Base-by-base conservation (phyloP, 2,329 filamentous ascomycete species). In the Colletotrichum simmondsii region DNA sequence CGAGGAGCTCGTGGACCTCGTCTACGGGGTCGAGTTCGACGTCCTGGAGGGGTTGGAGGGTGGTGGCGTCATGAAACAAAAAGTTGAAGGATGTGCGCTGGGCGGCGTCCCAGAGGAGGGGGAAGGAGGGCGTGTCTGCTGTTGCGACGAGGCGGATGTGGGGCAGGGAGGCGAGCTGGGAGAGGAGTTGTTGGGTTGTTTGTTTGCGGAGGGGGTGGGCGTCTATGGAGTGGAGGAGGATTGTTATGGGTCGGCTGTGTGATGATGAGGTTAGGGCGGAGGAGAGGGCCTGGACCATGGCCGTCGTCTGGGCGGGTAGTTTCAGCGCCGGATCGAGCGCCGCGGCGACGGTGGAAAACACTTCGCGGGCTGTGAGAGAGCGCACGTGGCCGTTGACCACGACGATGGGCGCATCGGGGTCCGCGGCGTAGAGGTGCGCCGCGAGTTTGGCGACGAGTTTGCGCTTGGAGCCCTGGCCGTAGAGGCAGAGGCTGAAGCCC, bases 51-150 rank as follows among this genome's bases (percentile, higher is more conserved):
- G 94, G 88, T 0, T 90, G 87, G 79, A 98, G 98, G 0, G 97
- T 98, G 1, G 97, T 98, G 78, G 93, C 93, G 84, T 99, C 95
- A 84, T 99, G 97, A 83, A 97, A 98, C 32, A 95, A 86, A 77
- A 98, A 95, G 80, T 94, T 93, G 83, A 95, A 94, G 32, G 93
- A 90, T 19, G 94, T 92, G 59, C 94, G 92, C n/a, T 95, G 87
- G 67, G 92, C 92, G 65, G 94, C 92, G 82, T 98, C 95, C 95
- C 96, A 99, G 63, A 98, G 88, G 1, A 98, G 84, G 0, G 94
- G 86, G 79, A 98, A 98, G 77, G 94, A 94, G 7, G 95, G 95
- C 10, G 94, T 95, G 83, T 98, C 96, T 68, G 93, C 93, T 1
- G 95, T 97, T 77, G 93, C 94, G 35, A 97, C 82, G 30, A 98